These are phyloP conservation scores for Aspergillus biplanus DNA, from an alignment of 495 filamentous ascomycete species.

Conservation along the genomic window DNA sequence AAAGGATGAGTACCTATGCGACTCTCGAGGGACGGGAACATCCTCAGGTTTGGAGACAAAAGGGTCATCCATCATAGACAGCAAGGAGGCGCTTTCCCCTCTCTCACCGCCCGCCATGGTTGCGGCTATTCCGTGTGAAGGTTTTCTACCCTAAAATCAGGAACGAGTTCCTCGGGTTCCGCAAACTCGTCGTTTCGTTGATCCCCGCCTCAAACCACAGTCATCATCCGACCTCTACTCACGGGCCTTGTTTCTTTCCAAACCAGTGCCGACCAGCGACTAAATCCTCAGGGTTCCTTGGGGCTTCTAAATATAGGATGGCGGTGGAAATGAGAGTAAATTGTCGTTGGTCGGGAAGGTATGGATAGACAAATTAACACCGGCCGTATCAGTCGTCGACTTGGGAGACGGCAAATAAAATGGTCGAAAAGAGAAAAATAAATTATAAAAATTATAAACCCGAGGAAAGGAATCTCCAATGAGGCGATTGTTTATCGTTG, in stretches of 20 bases:
- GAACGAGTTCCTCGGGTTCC: constrained; percentile 31
- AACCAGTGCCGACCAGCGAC: constrained; percentile 45
- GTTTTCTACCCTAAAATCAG: not conserved
- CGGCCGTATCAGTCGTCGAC: constrained; percentile 17
- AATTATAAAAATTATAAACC: not conserved
- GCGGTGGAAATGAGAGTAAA: constrained; percentile 10
- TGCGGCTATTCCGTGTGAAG: not conserved
- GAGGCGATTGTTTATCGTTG: not conserved
- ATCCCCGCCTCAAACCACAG: constrained; percentile 32
- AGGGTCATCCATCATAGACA: constrained; percentile 56
- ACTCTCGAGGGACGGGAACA: constrained; percentile 46
- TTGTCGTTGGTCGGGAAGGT: constrained; percentile 16
- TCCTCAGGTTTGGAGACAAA: constrained; percentile 50
- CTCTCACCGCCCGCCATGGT: constrained; percentile 15
- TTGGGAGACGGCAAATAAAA: constrained; percentile 6
- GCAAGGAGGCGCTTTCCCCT: constrained; percentile 27
- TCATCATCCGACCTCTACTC: constrained; percentile 38
- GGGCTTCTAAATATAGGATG: constrained; percentile 17
- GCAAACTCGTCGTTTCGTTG: constrained; percentile 32
- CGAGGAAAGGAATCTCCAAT: not conserved
- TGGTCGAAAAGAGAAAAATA: not conserved
- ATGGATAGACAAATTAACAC: not conserved
- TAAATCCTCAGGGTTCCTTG: constrained; percentile 21
- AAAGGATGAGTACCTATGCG: constrained; percentile 77
- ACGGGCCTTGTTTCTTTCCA: constrained; percentile 8